phyloP scores from a whole-genome alignment of 257 asterid species.

The Plantago ovata region DNA sequence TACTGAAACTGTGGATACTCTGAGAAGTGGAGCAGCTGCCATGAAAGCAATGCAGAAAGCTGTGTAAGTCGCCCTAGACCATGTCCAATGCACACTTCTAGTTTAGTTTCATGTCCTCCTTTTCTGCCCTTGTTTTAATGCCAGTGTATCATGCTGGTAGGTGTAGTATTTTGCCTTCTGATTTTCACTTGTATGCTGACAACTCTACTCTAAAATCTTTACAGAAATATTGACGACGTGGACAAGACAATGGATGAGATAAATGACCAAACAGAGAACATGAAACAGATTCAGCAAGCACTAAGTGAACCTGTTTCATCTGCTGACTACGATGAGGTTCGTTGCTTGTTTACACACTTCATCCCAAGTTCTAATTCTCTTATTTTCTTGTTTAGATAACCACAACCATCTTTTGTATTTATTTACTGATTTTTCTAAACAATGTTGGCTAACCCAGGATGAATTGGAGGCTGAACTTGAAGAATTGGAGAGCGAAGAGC shows the following conservation, averaged over 20 bases:
- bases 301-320: constrained; percentile 67
- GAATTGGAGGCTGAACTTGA: constrained; percentile 83
- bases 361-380: not conserved
- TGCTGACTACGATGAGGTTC: constrained; percentile 69
- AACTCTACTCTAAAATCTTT: too few relatives aligned
- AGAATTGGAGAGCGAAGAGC: constrained; percentile 69
- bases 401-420: not conserved
- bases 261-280: constrained; percentile 82
- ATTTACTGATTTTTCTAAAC: not conserved
- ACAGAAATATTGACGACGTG: constrained; percentile 78
- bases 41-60: constrained; percentile 77
- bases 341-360: not conserved
- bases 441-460: constrained; percentile 40
- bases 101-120: too few relatives aligned
- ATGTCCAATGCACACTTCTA: not conserved
- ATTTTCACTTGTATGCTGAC: too few relatives aligned
- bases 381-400: not conserved
- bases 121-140: too few relatives aligned
- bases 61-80: constrained; percentile 39
- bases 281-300: constrained; percentile 84
- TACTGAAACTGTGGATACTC: constrained; percentile 63
- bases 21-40: constrained; percentile 68
- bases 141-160: too few relatives aligned
- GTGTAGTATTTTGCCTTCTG: too few relatives aligned
- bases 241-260: constrained; percentile 97